Evolutionary conservation across 164 flowering plant species (phyloP), one percentile per base, ranked within the genome.

Genomic region (Annona cherimola): DNA sequence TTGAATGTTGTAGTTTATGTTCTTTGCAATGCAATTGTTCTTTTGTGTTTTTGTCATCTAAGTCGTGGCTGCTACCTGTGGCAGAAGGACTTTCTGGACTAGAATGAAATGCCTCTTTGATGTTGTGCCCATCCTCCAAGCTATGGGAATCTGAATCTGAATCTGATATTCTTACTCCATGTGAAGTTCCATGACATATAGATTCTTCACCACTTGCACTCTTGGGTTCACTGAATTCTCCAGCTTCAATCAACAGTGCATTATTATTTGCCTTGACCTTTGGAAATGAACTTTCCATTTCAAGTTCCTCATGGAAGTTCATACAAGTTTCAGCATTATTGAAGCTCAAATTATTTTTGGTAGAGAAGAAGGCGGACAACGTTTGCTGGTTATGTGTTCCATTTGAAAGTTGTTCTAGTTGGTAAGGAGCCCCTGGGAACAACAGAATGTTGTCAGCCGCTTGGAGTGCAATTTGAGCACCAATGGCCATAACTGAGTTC

Each of bases 341-440:
- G 41, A 77, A 63, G 35, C 69, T 72, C 16, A 72, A 68, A 63
- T 46, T 77, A 63, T 78, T 77, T 81, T 83, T 86, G 5, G 50
- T 60, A 69, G 84, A 35, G 77, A 93, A 95, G 81, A 93, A 91
- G 57, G 86, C 85, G 26, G 95, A 89, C 79, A 95, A 77, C 73
- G 87, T 91, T 75, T 89, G 90, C 80, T 95, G 99, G 75, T 79
- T 85, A 60, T 46, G 62, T 69, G 69, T 77, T 71, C 81, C 79
- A 75, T 77, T 79, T 66, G 79, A 83, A 70, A 93, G 86, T 79
- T 95, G 98, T 45, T 91, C 94, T 55, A 91, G 89, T 80, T 91
- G 93, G 78, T 95, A 95, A 69, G 99, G 92, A 74, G 83, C 80
- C 98, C 99, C 99, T 93, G 72, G 41, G 79, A 69, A 63, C 66